Evolutionary conservation across 345 rosid species (phyloP), one percentile per base, ranked within the genome.

Genomic region (Cardamine resedifolia): DNA sequence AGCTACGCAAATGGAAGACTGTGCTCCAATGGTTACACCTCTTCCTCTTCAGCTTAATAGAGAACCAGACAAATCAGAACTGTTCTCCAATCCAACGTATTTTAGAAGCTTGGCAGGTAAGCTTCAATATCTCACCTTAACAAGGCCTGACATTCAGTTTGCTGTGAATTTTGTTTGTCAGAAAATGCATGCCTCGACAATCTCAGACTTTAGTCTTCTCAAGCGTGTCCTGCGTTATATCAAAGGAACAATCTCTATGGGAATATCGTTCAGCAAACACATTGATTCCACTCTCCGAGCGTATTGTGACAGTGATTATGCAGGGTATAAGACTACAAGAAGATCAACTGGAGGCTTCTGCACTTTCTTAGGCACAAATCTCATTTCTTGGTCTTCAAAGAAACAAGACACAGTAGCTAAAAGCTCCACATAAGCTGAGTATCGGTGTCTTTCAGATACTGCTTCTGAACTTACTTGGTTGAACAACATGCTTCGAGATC

Each of bases 41-140:
- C 30, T 28, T 28, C 6, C 30, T 2, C 2, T 28, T 0, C 30
- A 28, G 4, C 6, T 28, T 4, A 4, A 2, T 5, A 28, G 4
- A 4, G 24, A 1, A 1, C 1, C 2, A 23, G 41, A 36, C 3
- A 3, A 36, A 0, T 1, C 1, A 1, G 2, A 3, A 1, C 1
- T 38, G 1, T 45, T 45, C 2, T 1, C 10, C 0, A 45, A 45
- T n/a, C 50, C 23, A 0, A 45, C 10, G 2, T 44, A 44, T 1
- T 18, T 45, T 3, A 0, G 16, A 2, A 45, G 50, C 0, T 3
- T 45, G 0, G 50, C 50, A 0, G 21, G 50, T 0, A 45, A 45
- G 3, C 4, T 45, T 0, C 1, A 28, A 1, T 26, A 26, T 2
- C 36, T 51, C 0, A 51, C 56, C 0, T 2, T 51, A 2, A 51